Conservation (phyloP, 2,329 filamentous ascomycete species). For the Coleophoma crateriformis region DNA sequence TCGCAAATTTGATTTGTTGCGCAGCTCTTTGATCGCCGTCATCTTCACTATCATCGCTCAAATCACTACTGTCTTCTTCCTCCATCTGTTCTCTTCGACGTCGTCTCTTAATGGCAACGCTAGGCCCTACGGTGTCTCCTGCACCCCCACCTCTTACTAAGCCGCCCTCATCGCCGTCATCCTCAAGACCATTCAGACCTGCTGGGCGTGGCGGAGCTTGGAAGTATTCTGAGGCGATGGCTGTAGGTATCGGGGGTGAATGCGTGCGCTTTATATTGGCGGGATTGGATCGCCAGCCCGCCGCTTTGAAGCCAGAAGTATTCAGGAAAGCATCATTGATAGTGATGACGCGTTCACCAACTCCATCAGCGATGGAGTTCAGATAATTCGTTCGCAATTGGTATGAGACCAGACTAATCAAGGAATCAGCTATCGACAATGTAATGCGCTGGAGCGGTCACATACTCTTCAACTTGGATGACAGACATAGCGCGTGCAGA, state of each 20-base stretch:
- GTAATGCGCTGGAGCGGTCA: not conserved
- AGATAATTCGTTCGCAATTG: slow-evolving; percentile 78
- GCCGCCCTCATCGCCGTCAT: slow-evolving; percentile 59
- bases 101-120: slow-evolving; percentile 61
- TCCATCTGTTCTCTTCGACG: slow-evolving; percentile 63
- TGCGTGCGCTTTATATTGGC: slow-evolving; percentile 77
- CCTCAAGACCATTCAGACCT: slow-evolving; percentile 57
- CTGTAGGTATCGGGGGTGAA: slow-evolving; percentile 80
- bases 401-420: slow-evolving; percentile 68
- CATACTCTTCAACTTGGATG: slow-evolving; percentile 31
- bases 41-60: slow-evolving; percentile 81
- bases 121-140: slow-evolving; percentile 63
- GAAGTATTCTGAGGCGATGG: slow-evolving; percentile 79
- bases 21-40: slow-evolving; percentile 67
- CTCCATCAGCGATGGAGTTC: slow-evolving; percentile 73
- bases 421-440: slow-evolving; percentile 10
- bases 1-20: slow-evolving; percentile 91
- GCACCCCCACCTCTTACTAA: slow-evolving; percentile 64
- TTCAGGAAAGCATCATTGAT: slow-evolving; percentile 76
- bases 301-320: slow-evolving; percentile 74
- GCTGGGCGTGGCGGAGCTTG: slow-evolving; percentile 60
- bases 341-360: slow-evolving; percentile 78
- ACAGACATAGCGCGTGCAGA: slow-evolving; percentile 25
- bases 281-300: slow-evolving; percentile 72
- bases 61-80: slow-evolving; percentile 79